Percentiles rank a stretch among this genome's conserved stretches.
Conservation (phyloP, 2,329 filamentous ascomycete species). For the Aspergillus ustus region DNA sequence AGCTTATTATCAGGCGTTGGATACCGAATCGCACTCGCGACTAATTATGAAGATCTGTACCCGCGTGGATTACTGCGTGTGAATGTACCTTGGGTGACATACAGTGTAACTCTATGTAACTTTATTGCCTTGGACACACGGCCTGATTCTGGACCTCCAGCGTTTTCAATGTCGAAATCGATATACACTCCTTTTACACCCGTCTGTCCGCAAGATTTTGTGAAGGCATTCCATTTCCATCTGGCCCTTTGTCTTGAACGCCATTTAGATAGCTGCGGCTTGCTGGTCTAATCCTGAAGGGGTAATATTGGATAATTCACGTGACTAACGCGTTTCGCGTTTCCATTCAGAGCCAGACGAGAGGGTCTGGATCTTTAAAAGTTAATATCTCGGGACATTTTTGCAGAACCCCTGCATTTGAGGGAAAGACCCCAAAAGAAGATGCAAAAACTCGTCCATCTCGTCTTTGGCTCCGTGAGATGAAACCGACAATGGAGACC, state of each 20-base stretch:
- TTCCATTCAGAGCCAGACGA: slow-evolving; percentile 17
- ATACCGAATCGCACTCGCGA: slow-evolving; percentile 77
- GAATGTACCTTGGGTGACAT: background rate
- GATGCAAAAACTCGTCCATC: background rate
- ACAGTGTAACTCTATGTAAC: slow-evolving; percentile 22
- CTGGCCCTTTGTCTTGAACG: background rate
- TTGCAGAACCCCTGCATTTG: background rate
- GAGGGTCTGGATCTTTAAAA: background rate
- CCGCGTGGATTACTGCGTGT: background rate
- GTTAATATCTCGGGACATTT: background rate
- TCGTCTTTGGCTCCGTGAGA: background rate
- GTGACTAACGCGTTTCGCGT: slow-evolving; percentile 40
- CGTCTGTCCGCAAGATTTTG: background rate
- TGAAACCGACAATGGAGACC: slow-evolving; percentile 39
- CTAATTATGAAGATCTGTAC: slow-evolving; percentile 36
- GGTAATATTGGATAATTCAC: slow-evolving; percentile 36
- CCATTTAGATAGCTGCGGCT: background rate
- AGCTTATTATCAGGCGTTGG: slow-evolving; percentile 83
- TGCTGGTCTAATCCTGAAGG: slow-evolving; percentile 16
- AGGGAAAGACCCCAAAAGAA: background rate
- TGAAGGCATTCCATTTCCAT: background rate
- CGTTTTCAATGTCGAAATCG: background rate
- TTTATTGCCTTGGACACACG: background rate
- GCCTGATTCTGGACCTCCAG: background rate
- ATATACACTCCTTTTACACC: background rate